Percentiles rank a stretch among this genome's conserved stretches.
Evolutionary conservation across 345 rosid species (phyloP).

Genomic region (Populus nigra): DNA sequence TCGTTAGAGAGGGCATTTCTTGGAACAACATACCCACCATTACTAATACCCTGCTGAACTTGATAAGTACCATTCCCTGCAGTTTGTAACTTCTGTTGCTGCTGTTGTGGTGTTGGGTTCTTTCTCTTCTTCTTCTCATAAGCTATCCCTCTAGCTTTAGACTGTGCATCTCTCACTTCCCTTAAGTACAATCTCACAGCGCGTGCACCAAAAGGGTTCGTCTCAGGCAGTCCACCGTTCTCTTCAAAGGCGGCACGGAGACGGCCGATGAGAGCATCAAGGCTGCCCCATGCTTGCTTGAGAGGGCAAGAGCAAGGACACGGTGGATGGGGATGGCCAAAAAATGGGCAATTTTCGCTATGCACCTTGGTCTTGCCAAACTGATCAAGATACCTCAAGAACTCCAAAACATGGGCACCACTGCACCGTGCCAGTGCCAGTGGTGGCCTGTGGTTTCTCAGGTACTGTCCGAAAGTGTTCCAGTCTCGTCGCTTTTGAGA

Average conservation of each 20-base stretch:
- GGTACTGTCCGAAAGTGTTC: conserved; percentile 95
- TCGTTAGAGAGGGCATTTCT: background rate
- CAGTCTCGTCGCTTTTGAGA: conserved; percentile 94
- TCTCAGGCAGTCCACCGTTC: conserved; percentile 88
- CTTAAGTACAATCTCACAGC: conserved; percentile 90
- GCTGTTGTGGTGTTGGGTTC: conserved; percentile 48
- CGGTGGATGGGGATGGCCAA: conserved; percentile 87
- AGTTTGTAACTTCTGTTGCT: background rate
- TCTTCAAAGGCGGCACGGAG: conserved; percentile 95
- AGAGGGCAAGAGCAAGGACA: conserved; percentile 95
- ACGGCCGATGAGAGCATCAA: conserved; percentile 91
- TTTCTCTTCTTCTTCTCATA: conserved; percentile 88
- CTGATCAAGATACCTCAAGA: conserved; percentile 90
- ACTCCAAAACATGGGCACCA: conserved; percentile 93
- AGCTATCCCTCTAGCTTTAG: conserved; percentile 89
- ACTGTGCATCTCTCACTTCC: conserved; percentile 82
- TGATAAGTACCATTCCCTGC: background rate
- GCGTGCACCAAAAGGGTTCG: conserved; percentile 88
- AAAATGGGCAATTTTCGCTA: conserved; percentile 74
- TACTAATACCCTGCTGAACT: background rate
- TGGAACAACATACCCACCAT: background rate
- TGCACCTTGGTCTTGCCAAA: conserved; percentile 96
- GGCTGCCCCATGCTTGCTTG: conserved; percentile 97
- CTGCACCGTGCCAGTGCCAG: conserved; percentile 81
- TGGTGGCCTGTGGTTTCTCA: conserved; percentile 88